Percentiles rank a stretch among this genome's conserved stretches.
phyloP scores from a whole-genome alignment of 352 stramenopile genomes.

The Phytophthora melonis region DNA sequence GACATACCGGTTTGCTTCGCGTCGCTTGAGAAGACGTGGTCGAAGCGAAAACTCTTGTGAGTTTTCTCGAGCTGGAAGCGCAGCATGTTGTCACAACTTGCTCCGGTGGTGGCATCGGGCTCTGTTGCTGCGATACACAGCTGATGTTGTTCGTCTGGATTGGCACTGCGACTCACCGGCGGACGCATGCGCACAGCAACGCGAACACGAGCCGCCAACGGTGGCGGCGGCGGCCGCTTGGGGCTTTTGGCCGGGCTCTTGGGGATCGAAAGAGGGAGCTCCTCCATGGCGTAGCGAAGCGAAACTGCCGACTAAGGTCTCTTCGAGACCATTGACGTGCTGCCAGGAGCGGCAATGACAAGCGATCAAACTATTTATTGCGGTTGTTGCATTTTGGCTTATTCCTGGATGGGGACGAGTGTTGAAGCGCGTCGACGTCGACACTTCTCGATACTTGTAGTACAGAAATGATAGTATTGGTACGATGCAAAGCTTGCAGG shows the following conservation, averaged over 20 bases:
- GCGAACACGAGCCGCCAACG: slow-evolving; percentile 50
- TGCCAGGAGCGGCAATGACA: neutral
- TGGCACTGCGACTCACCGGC: slow-evolving; percentile 1
- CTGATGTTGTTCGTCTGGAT: slow-evolving; percentile 4
- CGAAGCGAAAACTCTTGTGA: slow-evolving; percentile 67
- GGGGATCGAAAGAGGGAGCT: slow-evolving; percentile 8
- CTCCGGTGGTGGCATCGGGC: neutral
- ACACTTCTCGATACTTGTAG: neutral
- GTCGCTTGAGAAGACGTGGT: slow-evolving; percentile 63
- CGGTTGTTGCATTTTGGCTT: neutral
- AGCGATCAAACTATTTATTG: slow-evolving; percentile 22
- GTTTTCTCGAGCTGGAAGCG: slow-evolving; percentile 51
- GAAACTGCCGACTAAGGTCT: slow-evolving; percentile 27
- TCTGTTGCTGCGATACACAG: slow-evolving; percentile 26
- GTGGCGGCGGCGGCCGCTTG: slow-evolving; percentile 21
- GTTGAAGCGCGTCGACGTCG: neutral
- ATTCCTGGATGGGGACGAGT: slow-evolving; percentile 4
- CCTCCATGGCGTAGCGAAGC: slow-evolving; percentile 15
- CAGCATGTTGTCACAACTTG: slow-evolving; percentile 25
- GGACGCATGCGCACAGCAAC: slow-evolving; percentile 77
- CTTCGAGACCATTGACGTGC: neutral
- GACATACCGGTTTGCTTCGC: slow-evolving; percentile 49
- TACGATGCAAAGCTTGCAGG: too few species aligned
- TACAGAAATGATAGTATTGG: neutral
- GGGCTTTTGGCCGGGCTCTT: slow-evolving; percentile 28